Evolutionary conservation across 305 asterid genomes (phyloP).

Genomic region (Fraxinus latifolia): DNA sequence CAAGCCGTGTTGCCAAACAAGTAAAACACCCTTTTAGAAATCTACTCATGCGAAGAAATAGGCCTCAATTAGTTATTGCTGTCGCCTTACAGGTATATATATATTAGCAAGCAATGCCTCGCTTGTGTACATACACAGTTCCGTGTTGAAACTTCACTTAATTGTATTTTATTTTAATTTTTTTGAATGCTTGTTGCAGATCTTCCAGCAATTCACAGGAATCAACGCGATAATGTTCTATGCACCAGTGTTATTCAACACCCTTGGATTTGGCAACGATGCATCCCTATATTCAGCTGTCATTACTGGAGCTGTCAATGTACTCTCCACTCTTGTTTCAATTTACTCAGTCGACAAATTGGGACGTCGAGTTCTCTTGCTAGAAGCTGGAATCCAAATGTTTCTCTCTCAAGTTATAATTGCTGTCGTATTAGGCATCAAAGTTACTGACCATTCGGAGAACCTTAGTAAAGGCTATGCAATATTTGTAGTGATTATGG

Average conservation of each 20-base stretch:
- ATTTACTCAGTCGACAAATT: constrained; percentile 76
- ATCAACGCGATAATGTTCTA: constrained; percentile 93
- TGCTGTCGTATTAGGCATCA: constrained; percentile 57
- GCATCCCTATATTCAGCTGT: constrained; percentile 80
- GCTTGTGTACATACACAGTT: background rate
- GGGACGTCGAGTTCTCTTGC: constrained; percentile 64
- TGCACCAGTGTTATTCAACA: constrained; percentile 69
- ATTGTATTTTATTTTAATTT: no score
- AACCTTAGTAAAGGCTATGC: constrained; percentile 54
- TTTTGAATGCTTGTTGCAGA: constrained; percentile 31
- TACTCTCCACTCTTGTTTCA: constrained; percentile 65
- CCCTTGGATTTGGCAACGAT: constrained; percentile 66
- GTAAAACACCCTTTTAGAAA: constrained; percentile 88
- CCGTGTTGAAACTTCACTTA: background rate
- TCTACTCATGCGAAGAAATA: constrained; percentile 62
- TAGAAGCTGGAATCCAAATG: constrained; percentile 84
- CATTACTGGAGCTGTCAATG: constrained; percentile 78
- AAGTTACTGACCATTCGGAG: constrained; percentile 54
- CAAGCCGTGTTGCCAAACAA: constrained; percentile 68
- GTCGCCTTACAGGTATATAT: constrained; percentile 58
- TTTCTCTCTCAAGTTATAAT: constrained; percentile 61
- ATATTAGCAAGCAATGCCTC: background rate
- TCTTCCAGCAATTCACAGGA: constrained; percentile 89
- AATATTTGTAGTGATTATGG: constrained; percentile 61
- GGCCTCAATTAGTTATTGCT: constrained; percentile 75